Conservation (phyloP, 352 stramenopile genomes). For the Achlya hypogyna region DNA sequence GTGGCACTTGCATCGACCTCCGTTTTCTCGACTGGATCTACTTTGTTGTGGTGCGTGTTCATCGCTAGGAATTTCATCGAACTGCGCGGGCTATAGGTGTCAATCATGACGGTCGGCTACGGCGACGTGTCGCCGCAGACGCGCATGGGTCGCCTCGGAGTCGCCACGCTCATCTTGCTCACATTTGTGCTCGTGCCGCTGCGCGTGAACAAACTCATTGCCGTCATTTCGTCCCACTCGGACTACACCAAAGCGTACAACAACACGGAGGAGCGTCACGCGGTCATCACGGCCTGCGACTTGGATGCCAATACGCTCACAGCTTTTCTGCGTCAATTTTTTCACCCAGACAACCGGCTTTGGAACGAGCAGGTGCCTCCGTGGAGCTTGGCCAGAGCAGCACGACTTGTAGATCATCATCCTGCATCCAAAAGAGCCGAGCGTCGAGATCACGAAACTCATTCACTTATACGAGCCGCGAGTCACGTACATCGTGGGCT, state of each 20-base stretch:
- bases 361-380: conserved; percentile 49
- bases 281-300: conserved; percentile 64
- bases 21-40: conserved; percentile 70
- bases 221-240: conserved; percentile 68
- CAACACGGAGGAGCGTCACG: conserved; percentile 59
- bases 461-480: conserved; percentile 67
- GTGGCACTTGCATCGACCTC: conserved; percentile 38
- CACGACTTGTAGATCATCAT: conserved; percentile 66
- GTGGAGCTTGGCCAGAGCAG: no score
- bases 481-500: conserved; percentile 78
- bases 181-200: conserved; percentile 77
- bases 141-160: conserved; percentile 55
- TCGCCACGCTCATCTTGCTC: conserved; percentile 73
- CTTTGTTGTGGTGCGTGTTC: conserved; percentile 43
- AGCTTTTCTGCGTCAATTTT: conserved; percentile 76
- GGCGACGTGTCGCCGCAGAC: conserved; percentile 68
- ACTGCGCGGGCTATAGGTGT: conserved; percentile 24
- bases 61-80: background rate
- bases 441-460: conserved; percentile 59
- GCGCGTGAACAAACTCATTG: conserved; percentile 63
- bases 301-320: conserved; percentile 52
- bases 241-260: conserved; percentile 71
- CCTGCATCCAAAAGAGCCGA: conserved; percentile 48
- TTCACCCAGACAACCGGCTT: conserved; percentile 75
- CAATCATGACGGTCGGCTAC: conserved; percentile 78